phyloP scores from a whole-genome alignment of 352 stramenopile genomes.

The Phytophthora syringae region DNA sequence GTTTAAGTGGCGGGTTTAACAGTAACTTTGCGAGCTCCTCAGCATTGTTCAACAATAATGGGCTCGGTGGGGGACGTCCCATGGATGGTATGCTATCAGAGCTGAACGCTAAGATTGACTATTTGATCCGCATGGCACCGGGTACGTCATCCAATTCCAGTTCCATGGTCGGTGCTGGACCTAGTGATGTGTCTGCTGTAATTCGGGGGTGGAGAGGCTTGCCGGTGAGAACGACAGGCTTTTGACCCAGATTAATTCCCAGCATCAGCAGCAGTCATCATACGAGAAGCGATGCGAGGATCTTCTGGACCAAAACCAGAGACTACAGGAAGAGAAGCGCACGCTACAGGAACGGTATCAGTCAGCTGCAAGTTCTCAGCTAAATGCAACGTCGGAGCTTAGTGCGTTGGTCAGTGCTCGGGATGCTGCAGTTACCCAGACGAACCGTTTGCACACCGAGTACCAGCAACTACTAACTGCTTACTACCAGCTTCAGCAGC shows the following conservation, averaged over 20 bases:
- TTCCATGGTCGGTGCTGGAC: slow-evolving; percentile 33
- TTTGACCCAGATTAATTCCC: slow-evolving; percentile 78
- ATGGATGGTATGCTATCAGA: slow-evolving; percentile 61
- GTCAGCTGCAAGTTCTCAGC: slow-evolving; percentile 53
- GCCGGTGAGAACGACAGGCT: slow-evolving; percentile 78
- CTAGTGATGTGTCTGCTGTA: slow-evolving; percentile 63
- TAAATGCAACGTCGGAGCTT: slow-evolving; percentile 60
- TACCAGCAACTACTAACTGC: slow-evolving; percentile 78
- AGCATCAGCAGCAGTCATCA: slow-evolving; percentile 73
- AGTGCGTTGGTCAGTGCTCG: slow-evolving; percentile 63
- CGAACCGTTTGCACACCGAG: slow-evolving; percentile 73
- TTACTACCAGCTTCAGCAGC: slow-evolving; percentile 73
- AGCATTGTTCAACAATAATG: slow-evolving; percentile 35
- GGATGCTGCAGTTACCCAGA: slow-evolving; percentile 74
- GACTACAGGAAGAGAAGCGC: slow-evolving; percentile 73
- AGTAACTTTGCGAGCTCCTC: slow-evolving; percentile 37
- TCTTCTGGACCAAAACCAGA: slow-evolving; percentile 61
- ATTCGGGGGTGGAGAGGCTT: slow-evolving; percentile 79
- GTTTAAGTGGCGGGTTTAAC: slow-evolving; percentile 22
- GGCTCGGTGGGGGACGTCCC: slow-evolving; percentile 45
- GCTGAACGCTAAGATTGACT: slow-evolving; percentile 78
- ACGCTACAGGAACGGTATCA: slow-evolving; percentile 69
- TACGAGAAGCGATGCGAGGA: slow-evolving; percentile 81
- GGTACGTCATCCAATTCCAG: slow-evolving; percentile 24
- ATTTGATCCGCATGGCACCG: slow-evolving; percentile 73